Base-by-base conservation (phyloP, 2,329 filamentous ascomycete species). In the Scytalidium lignicola region DNA sequence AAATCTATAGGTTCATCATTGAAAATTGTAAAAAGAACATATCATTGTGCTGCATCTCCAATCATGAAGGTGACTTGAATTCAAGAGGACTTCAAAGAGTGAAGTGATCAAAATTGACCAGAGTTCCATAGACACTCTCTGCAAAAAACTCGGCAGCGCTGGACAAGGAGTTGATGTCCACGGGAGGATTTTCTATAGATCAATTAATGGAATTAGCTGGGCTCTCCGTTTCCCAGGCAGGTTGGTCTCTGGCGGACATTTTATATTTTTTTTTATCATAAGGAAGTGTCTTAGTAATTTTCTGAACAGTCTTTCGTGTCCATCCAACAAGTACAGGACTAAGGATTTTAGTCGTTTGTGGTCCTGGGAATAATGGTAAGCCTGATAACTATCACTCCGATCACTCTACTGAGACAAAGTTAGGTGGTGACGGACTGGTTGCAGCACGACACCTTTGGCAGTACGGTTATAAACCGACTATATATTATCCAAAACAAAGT, bases 161-260 rank as follows among this genome's bases (percentile, higher is more conserved):
- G 17, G 93, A 99, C 66, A 85, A 88, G 67, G 92, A 99, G 65
- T 83, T 99, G 54, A 97, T 99, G 91, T 88, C 82, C 64, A 80
- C 81, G 10, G 82, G 84, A 1, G 90, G 88, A 8, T 99, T 96
- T 70, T 95, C 90, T 10, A 80, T 99, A 48, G 93, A 97, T 65
- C 93, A 99, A 69, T 75, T 99, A 44, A 97, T 99, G 93, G 93
- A 97, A 66, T 74, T 99, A 7, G 93, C 93, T 41, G 93, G 93
- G 0, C 77, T 99, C 0, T 91, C 90, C 1, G 90, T 97, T 21
- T 92, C 92, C 12, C 90, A 97, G 74, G 90, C 87, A 45, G 83
- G 90, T 91, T 65, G 51, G 74, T 64, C 29, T 40, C 22, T 20
- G 43, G 19, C 17, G 21, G 19, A n/a, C 26, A 20, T 39, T 46